Conservation (phyloP, 495 filamentous ascomycete genomes). For the Lasiosphaeria miniovina region DNA sequence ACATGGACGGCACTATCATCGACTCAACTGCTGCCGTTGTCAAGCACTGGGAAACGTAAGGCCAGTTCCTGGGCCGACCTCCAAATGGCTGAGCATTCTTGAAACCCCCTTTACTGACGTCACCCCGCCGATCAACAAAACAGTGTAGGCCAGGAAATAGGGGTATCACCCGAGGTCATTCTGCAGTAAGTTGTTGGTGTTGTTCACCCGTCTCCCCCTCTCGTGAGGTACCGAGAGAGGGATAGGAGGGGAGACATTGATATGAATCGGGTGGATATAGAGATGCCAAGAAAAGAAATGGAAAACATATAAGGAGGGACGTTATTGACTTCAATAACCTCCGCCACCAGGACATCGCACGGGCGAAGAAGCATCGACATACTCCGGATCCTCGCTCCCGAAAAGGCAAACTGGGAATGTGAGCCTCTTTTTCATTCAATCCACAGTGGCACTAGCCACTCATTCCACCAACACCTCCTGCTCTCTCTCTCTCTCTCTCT, state of each 20-base stretch:
- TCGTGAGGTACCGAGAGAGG: background rate
- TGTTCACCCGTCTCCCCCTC: background rate
- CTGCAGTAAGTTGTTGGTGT: constrained; percentile 45
- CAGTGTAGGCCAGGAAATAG: constrained; percentile 79
- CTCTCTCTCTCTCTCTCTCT: background rate
- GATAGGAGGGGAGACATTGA: background rate
- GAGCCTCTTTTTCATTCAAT: constrained; percentile 33
- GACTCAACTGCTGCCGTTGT: constrained; percentile 79
- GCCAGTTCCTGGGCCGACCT: constrained; percentile 11
- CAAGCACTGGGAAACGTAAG: constrained; percentile 87
- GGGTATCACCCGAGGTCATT: constrained; percentile 76
- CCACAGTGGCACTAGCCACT: background rate
- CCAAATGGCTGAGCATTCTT: background rate
- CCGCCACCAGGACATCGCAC: constrained; percentile 63
- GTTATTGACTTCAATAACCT: background rate
- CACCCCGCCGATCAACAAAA: background rate
- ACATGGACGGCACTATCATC: constrained; percentile 87
- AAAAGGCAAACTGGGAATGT: constrained; percentile 91
- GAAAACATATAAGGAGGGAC: background rate
- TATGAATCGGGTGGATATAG: background rate
- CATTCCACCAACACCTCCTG: background rate
- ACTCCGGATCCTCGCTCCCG: constrained; percentile 67
- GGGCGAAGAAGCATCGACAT: constrained; percentile 83
- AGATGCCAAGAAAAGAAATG: background rate
- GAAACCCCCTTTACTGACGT: background rate